Percentiles rank a stretch among this genome's conserved stretches.
Evolutionary conservation across 2,329 filamentous ascomycete genomes (phyloP).

Genomic region (Kalmusia sp.): DNA sequence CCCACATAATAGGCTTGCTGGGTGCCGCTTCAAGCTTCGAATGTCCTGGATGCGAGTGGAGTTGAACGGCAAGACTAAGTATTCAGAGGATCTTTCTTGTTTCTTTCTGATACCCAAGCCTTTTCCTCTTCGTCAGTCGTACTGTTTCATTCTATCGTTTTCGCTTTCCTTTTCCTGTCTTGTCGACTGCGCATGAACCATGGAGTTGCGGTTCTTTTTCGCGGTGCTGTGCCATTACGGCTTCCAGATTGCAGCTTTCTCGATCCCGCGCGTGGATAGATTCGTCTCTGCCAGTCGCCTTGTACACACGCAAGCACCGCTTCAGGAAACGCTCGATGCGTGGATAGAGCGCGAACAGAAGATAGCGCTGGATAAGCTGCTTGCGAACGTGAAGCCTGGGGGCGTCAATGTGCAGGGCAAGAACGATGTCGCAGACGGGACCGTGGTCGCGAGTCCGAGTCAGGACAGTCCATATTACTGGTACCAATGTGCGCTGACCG

Average conservation of each 20-base stretch:
- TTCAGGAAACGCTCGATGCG: constrained; percentile 37
- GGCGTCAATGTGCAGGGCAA: constrained; percentile 44
- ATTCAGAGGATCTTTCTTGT: too few species aligned
- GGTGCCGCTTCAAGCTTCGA: too few species aligned
- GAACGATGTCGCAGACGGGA: constrained; percentile 45
- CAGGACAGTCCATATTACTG: constrained; percentile 51
- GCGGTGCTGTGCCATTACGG: constrained; percentile 21
- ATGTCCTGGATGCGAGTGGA: too few species aligned
- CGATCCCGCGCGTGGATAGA: constrained; percentile 32
- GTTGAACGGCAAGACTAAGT: too few species aligned
- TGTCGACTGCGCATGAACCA: not conserved
- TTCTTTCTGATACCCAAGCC: not conserved
- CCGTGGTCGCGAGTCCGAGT: constrained; percentile 53
- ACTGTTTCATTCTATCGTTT: not conserved
- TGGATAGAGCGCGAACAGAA: constrained; percentile 48
- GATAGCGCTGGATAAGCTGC: constrained; percentile 45
- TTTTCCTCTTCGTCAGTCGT: not conserved
- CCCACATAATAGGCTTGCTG: not conserved
- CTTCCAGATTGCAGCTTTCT: constrained; percentile 33
- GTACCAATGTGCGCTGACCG: constrained; percentile 54
- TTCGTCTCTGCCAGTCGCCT: constrained; percentile 26
- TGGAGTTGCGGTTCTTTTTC: not conserved
- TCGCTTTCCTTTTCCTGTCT: not conserved
- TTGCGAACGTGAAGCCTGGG: constrained; percentile 53
- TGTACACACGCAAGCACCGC: constrained; percentile 32